A percentile compares a stretch with the other conserved stretches of the same genome.
phyloP scores from a whole-genome alignment of 1,284 basidiomycete genomes.

The Ceratobasidium sp. region DNA sequence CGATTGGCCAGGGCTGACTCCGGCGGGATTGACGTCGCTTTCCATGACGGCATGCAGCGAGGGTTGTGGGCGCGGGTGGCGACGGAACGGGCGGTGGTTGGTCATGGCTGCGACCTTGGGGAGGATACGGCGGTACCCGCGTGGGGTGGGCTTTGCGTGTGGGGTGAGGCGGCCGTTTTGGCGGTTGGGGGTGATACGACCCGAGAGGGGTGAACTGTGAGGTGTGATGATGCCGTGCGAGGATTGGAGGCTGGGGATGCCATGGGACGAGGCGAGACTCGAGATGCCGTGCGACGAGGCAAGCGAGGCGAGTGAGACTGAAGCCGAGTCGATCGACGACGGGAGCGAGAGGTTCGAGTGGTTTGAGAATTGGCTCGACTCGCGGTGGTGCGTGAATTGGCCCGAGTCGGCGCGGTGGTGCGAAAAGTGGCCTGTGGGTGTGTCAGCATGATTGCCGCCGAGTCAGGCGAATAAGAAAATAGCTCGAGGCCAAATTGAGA shows the following conservation, averaged over 20 bases:
- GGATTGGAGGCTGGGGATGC: slow-evolving; percentile 6
- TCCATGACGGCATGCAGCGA: slow-evolving; percentile 33
- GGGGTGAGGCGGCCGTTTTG: background rate
- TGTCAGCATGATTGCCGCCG: too few relatives aligned
- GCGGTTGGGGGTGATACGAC: slow-evolving; percentile 26
- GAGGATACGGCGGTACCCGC: slow-evolving; percentile 30
- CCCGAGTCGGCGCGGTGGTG: background rate
- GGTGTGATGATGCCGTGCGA: slow-evolving; percentile 7
- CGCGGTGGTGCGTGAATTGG: background rate
- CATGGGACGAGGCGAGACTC: slow-evolving; percentile 25
- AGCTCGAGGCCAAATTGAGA: too few relatives aligned
- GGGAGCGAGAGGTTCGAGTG: slow-evolving; percentile 34
- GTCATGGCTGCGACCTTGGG: slow-evolving; percentile 35
- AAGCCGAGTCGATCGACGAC: slow-evolving; percentile 35
- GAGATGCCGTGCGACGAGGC: slow-evolving; percentile 30
- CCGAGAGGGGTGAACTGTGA: slow-evolving; percentile 14
- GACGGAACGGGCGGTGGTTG: slow-evolving; percentile 29
- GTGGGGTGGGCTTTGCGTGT: slow-evolving; percentile 19
- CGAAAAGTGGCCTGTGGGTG: background rate
- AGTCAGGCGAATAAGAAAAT: too few relatives aligned
- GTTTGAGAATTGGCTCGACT: slow-evolving; percentile 31
- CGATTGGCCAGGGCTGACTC: background rate
- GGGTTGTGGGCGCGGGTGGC: slow-evolving; percentile 6
- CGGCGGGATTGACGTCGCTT: slow-evolving; percentile 6
- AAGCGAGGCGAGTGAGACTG: slow-evolving; percentile 21